Evolutionary conservation across 1,284 basidiomycete genomes (phyloP).

Genomic region (Heimioporus punctisporus): DNA sequence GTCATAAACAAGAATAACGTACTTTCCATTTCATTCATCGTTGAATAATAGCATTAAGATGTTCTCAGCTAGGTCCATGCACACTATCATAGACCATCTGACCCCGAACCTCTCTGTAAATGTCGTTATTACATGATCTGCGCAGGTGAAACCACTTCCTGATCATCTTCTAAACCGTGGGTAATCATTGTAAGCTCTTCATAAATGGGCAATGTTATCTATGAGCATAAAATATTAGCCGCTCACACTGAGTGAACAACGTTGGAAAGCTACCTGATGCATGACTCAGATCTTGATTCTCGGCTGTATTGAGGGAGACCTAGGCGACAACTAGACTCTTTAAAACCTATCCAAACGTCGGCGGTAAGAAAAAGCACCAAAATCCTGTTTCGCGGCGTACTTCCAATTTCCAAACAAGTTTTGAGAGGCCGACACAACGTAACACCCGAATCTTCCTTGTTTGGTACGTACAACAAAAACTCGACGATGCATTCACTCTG

Average conservation of each 20-base stretch:
- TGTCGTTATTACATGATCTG: too few species aligned
- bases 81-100: conserved; percentile 50
- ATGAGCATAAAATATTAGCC: too few species aligned
- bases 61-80: conserved; percentile 80
- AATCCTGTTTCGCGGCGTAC: conserved; percentile 40
- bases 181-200: too few species aligned
- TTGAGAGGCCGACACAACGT: conserved; percentile 85
- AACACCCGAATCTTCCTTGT: conserved; percentile 81
- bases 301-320: conserved; percentile 95
- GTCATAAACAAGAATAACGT: conserved; percentile 13
- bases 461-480: conserved; percentile 78
- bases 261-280: conserved; percentile 59
- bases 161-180: too few species aligned
- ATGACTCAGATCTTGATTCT: conserved; percentile 85
- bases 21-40: conserved; percentile 47
- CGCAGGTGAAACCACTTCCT: too few species aligned
- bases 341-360: conserved; percentile 59
- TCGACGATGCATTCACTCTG: conserved; percentile 74
- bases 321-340: conserved; percentile 93
- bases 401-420: conserved; percentile 79
- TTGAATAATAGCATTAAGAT: conserved; percentile 68
- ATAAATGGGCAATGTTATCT: too few species aligned
- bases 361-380: neutral
- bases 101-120: conserved; percentile 38
- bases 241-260: neutral